Evolutionary conservation across 129 eudicot genomes (phyloP).

Genomic region (Flaveria bidentis): DNA sequence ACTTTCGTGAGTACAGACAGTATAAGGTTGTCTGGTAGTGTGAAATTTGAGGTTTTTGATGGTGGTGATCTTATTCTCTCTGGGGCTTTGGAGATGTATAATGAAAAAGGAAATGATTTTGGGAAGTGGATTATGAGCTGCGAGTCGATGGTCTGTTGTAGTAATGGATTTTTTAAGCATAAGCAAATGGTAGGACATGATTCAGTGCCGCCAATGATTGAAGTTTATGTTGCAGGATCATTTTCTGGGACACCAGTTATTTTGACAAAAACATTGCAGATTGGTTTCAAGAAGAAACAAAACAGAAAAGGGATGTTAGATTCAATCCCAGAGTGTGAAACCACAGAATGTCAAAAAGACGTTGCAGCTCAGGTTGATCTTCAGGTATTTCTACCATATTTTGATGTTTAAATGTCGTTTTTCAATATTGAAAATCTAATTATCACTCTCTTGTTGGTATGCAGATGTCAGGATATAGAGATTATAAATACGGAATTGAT

Average conservation of each 20-base stretch:
- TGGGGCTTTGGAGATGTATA: slow-evolving; percentile 62
- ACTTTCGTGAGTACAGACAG: slow-evolving; percentile 82
- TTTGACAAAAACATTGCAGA: slow-evolving; percentile 74
- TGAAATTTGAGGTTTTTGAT: slow-evolving; percentile 71
- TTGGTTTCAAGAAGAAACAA: slow-evolving; percentile 51
- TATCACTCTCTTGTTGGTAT: slow-evolving; percentile 13
- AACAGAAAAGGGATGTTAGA: slow-evolving; percentile 52
- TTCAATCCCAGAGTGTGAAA: slow-evolving; percentile 69
- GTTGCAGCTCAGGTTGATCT: slow-evolving; percentile 42
- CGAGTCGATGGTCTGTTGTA: slow-evolving; percentile 48
- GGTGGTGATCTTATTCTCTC: slow-evolving; percentile 52
- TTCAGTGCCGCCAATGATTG: slow-evolving; percentile 57
- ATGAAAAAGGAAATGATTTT: slow-evolving; percentile 28
- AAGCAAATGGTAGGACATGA: slow-evolving; percentile 49
- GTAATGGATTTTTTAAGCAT: slow-evolving; percentile 59
- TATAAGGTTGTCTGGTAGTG: slow-evolving; percentile 69
- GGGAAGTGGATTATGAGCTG: slow-evolving; percentile 66
- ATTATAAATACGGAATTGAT: slow-evolving; percentile 46
- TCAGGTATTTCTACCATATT: slow-evolving; percentile 50
- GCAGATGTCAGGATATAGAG: slow-evolving; percentile 60
- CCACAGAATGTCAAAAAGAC: slow-evolving; percentile 44
- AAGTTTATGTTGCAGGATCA: slow-evolving; percentile 79
- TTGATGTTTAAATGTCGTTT: background rate
- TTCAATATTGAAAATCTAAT: background rate
- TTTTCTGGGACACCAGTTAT: slow-evolving; percentile 66